Evolutionary conservation across 2,329 filamentous ascomycete species (phyloP).

Genomic region (Colletotrichum sublineola): DNA sequence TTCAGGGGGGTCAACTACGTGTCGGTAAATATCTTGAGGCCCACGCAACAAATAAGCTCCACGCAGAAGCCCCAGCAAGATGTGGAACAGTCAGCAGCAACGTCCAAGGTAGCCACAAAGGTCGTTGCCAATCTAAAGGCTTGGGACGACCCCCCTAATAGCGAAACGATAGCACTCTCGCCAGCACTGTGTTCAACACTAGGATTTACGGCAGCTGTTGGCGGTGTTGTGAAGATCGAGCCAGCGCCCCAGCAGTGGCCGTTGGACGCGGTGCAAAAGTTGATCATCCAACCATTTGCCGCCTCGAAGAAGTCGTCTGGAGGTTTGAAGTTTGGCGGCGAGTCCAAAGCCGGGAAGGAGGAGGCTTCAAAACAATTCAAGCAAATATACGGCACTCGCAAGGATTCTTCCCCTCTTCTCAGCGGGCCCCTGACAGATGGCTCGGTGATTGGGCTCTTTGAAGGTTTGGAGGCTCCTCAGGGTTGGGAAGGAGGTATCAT

Average conservation of each 20-base stretch:
- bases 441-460: conserved; percentile 75
- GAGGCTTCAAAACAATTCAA: conserved; percentile 80
- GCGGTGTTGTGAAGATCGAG: conserved; percentile 89
- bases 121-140: conserved; percentile 80
- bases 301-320: conserved; percentile 68
- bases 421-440: conserved; percentile 92
- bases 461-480: conserved; percentile 65
- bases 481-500: conserved; percentile 89
- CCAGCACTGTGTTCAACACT: conserved; percentile 80
- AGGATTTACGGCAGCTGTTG: conserved; percentile 79
- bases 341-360: conserved; percentile 85
- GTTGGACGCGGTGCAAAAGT: conserved; percentile 71
- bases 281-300: conserved; percentile 88
- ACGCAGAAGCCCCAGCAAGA: conserved; percentile 76
- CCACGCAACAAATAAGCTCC: conserved; percentile 21
- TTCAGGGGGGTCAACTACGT: conserved; percentile 84
- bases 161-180: conserved; percentile 84
- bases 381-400: conserved; percentile 72
- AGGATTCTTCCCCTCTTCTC: conserved; percentile 63
- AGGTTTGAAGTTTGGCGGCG: conserved; percentile 87
- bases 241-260: conserved; percentile 81
- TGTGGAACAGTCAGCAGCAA: conserved; percentile 69
- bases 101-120: conserved; percentile 69
- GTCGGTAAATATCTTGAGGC: conserved; percentile 62
- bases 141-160: conserved; percentile 91